Evolutionary conservation across 2,329 filamentous ascomycete species (phyloP), one percentile per base, ranked within the genome.

Genomic region (Beauveria caledonica): DNA sequence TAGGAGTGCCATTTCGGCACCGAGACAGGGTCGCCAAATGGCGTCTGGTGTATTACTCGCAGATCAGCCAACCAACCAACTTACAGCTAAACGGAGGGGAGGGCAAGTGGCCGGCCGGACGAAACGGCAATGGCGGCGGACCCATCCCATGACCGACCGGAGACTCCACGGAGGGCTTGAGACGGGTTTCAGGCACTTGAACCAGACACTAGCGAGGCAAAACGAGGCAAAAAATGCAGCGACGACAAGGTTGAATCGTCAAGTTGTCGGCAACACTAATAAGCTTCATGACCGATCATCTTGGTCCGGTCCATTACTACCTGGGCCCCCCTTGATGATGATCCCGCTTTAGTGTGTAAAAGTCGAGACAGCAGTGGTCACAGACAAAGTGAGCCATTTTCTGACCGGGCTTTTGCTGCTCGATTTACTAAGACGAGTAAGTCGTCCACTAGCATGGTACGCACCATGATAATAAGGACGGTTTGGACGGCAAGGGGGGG

Each of bases 71-170:
- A 15, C 39, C 53, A 46, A 33, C 42, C 53, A 46, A 33, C 53
- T 11, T 27, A 25, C 46, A 25, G 27, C 44, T 33, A 36, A 9
- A 36, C 15, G 33, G 36, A 42, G 50, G 51, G 13, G 17, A 51
- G 36, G 23, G 25, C 33, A 23, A 58, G 44, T 42, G 25, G 46
- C 48, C 27, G 57, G 48, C n/a, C 57, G 48, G 56, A 59, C 48
- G 49, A 59, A 42, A 59, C 57, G 57, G 57, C 57, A 59, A 59
- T 46, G 57, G 57, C 57, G 57, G 57, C 57, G 52, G 57, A 44
- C 56, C 56, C 56, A 59, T 52, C 48, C 48, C 19, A 52, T 15
- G 36, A 42, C 51, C 13, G 15, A 17, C 21, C 57, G 49, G 57
- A 53, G 36, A 52, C 56, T 59, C 56, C 57, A 59, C 48, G 57